Evolutionary conservation across 495 filamentous ascomycete species (phyloP).

Genomic region (Cetradonia linearis): DNA sequence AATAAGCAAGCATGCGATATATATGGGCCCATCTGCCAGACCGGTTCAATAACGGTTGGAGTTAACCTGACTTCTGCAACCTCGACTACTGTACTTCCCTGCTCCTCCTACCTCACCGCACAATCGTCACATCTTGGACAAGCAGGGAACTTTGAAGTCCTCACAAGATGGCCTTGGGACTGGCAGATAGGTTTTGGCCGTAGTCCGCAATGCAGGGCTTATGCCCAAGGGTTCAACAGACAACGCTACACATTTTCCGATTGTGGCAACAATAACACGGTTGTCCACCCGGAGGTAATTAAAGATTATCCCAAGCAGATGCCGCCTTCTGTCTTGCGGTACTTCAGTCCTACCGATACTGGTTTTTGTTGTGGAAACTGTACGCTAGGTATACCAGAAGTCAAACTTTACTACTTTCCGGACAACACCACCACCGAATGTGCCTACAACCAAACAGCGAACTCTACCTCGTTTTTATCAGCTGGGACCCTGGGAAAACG

Average conservation of each 20-base stretch:
- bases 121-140: not conserved
- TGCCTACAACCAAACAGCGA: not conserved
- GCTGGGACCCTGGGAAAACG: not conserved
- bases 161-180: not conserved
- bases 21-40: constrained; percentile 14
- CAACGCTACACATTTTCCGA: not conserved
- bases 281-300: not conserved
- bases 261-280: not conserved
- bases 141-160: not conserved
- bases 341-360: not conserved
- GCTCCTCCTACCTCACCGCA: constrained; percentile 10
- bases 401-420: constrained; percentile 12
- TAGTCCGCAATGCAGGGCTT: not conserved
- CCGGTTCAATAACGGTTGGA: constrained; percentile 12
- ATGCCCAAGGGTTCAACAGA: not conserved
- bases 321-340: not conserved
- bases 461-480: not conserved
- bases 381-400: not conserved
- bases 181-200: not conserved
- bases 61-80: not conserved
- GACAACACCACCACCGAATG: not conserved
- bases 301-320: not conserved
- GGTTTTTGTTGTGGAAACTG: constrained; percentile 6
- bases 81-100: not conserved
- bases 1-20: constrained; percentile 10